A percentile compares a stretch with the other conserved stretches of the same genome.
phyloP scores from a whole-genome alignment of 352 stramenopile genomes.

The Lagenidium sp. region DNA sequence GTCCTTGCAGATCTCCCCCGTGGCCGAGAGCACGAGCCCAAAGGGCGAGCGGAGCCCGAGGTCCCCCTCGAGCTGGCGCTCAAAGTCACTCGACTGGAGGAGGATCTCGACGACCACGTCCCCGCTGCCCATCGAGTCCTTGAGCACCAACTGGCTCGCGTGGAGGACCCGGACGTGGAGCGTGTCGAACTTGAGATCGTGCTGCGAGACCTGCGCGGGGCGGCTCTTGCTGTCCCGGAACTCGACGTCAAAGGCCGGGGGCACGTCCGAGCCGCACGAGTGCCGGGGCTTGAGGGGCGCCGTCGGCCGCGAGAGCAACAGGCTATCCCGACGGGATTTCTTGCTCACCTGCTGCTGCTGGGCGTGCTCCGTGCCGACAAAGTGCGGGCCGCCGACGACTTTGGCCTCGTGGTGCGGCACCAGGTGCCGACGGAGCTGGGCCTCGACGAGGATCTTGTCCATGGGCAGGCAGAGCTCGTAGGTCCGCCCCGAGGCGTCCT shows the following conservation, averaged over 20 bases:
- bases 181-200: slow-evolving; percentile 36
- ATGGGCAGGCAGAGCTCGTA: slow-evolving; percentile 42
- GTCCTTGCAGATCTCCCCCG: slow-evolving; percentile 36
- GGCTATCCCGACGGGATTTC: neutral
- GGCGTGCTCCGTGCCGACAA: neutral
- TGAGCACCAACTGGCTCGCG: slow-evolving; percentile 35
- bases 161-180: slow-evolving; percentile 34
- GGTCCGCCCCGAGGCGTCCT: slow-evolving; percentile 14
- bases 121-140: slow-evolving; percentile 16
- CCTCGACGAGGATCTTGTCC: slow-evolving; percentile 28
- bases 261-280: neutral
- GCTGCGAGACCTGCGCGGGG: slow-evolving; percentile 9
- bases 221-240: neutral
- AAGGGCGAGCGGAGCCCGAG: slow-evolving; percentile 24
- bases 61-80: slow-evolving; percentile 10
- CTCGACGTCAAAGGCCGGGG: neutral
- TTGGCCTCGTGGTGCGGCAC: slow-evolving; percentile 21
- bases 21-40: slow-evolving; percentile 21
- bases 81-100: slow-evolving; percentile 43
- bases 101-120: slow-evolving; percentile 31
- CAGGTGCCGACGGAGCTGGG: slow-evolving; percentile 29
- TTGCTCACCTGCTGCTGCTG: slow-evolving; percentile 11
- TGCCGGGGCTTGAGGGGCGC: neutral
- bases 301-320: neutral
- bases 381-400: slow-evolving; percentile 12